phyloP scores from a whole-genome alignment of 1,284 basidiomycete species.

The Pascua sp. region DNA sequence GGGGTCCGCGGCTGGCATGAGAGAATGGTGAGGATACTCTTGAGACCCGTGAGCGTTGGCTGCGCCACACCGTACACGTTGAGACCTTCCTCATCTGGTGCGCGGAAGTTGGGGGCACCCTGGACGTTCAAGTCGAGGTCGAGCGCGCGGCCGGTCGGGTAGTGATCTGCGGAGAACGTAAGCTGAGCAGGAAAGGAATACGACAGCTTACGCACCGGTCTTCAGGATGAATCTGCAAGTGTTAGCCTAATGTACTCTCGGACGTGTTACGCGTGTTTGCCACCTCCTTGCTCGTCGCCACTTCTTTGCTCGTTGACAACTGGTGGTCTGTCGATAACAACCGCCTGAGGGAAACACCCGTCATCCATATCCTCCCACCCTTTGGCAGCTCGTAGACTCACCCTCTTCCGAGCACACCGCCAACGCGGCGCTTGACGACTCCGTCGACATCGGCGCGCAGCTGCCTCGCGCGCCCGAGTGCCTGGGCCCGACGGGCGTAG shows the following conservation, averaged over 20 bases:
- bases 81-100: conserved; percentile 67
- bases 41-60: conserved; percentile 86
- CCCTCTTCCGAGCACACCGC: conserved; percentile 80
- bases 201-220: conserved; percentile 58
- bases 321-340: background rate
- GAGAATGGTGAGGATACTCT: conserved; percentile 85
- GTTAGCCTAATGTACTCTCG: conserved; percentile 8
- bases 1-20: conserved; percentile 61
- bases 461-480: conserved; percentile 35
- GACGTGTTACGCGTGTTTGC: conserved; percentile 45
- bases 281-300: conserved; percentile 20
- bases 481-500: background rate
- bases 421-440: conserved; percentile 80
- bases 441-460: conserved; percentile 40
- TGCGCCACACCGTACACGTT: conserved; percentile 94
- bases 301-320: too few relatives aligned
- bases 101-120: conserved; percentile 94
- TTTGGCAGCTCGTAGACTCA: conserved; percentile 18
- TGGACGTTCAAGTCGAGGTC: conserved; percentile 84
- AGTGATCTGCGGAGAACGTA: conserved; percentile 60
- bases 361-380: too few relatives aligned
- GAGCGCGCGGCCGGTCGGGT: conserved; percentile 77
- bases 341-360: background rate
- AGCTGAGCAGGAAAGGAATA: conserved; percentile 1
- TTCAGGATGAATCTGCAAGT: conserved; percentile 70